A percentile compares a stretch with the other conserved stretches of the same genome.
These are phyloP conservation scores for Neopestalotiopsis sp. DNA, from an alignment of 2,329 filamentous ascomycete genomes.

Conservation along the genomic window DNA sequence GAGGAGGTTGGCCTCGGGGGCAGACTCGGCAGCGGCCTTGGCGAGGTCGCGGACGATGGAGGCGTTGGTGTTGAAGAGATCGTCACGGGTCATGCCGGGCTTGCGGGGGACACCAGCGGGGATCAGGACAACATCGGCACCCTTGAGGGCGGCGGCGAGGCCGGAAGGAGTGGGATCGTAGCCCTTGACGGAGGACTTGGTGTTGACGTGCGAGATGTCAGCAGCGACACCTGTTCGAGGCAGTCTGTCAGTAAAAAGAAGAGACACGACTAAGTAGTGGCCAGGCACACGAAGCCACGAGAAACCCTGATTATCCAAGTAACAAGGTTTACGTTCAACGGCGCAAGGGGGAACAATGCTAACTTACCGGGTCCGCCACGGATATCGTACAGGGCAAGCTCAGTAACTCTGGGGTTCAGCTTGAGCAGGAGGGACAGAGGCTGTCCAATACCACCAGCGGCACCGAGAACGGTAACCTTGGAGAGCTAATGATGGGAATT, in stretches of 20 bases:
- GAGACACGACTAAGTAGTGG: background rate
- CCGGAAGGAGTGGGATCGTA: constrained; percentile 80
- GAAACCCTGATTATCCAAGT: background rate
- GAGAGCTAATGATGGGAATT: constrained; percentile 69
- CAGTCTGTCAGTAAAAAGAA: background rate
- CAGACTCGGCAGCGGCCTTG: constrained; percentile 88
- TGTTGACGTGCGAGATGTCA: constrained; percentile 99
- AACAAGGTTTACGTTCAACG: constrained; percentile 17
- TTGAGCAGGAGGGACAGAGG: constrained; percentile 97
- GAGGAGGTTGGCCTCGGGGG: constrained; percentile 92
- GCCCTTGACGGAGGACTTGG: constrained; percentile 91
- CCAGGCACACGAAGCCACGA: background rate
- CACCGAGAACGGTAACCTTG: constrained; percentile 97
- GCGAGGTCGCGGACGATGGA: constrained; percentile 98
- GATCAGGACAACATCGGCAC: constrained; percentile 92
- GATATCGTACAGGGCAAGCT: constrained; percentile 98
- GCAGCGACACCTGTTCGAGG: constrained; percentile 82
- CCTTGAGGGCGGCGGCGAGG: constrained; percentile 81
- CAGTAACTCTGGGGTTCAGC: constrained; percentile 92
- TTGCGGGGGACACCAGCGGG: constrained; percentile 98
- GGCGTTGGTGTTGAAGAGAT: constrained; percentile 99
- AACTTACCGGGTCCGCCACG: constrained; percentile 77
- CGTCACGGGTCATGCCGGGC: constrained; percentile 99
- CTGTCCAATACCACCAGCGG: constrained; percentile 97
- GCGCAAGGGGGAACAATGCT: constrained; percentile 51